Evolutionary conservation across 2,329 filamentous ascomycete genomes (phyloP).

Genomic region (Alternaria atra): DNA sequence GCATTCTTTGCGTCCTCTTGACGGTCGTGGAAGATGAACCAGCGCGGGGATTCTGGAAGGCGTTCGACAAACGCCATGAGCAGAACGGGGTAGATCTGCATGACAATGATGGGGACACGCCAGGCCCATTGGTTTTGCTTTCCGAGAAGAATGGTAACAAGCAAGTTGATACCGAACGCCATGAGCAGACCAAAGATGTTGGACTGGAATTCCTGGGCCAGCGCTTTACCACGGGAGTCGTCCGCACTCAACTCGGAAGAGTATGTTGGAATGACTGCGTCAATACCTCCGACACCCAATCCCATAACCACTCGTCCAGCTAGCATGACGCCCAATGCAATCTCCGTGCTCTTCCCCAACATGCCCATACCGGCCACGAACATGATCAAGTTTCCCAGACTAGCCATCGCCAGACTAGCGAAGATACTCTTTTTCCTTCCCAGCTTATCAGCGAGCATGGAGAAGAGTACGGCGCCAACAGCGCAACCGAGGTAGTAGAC

Average conservation of each 20-base stretch:
- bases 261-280: conserved; percentile 69
- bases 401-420: conserved; percentile 62
- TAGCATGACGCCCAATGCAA: conserved; percentile 60
- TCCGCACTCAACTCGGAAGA: conserved; percentile 66
- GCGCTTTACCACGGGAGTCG: conserved; percentile 64
- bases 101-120: conserved; percentile 67
- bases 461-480: conserved; percentile 65
- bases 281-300: conserved; percentile 67
- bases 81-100: conserved; percentile 67
- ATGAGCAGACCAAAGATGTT: conserved; percentile 71
- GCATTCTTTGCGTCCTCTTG: conserved; percentile 61
- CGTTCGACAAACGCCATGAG: conserved; percentile 62
- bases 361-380: conserved; percentile 64
- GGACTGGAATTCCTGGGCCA: conserved; percentile 71
- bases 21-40: conserved; percentile 63
- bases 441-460: conserved; percentile 62
- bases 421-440: conserved; percentile 67
- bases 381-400: conserved; percentile 68
- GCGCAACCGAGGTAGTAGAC: conserved; percentile 71
- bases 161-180: conserved; percentile 68
- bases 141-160: conserved; percentile 62
- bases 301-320: conserved; percentile 64
- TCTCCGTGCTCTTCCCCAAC: conserved; percentile 28
- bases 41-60: conserved; percentile 67
- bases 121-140: conserved; percentile 69